Conservation (phyloP, 345 rosid species). For the Gossypioides kirkii region DNA sequence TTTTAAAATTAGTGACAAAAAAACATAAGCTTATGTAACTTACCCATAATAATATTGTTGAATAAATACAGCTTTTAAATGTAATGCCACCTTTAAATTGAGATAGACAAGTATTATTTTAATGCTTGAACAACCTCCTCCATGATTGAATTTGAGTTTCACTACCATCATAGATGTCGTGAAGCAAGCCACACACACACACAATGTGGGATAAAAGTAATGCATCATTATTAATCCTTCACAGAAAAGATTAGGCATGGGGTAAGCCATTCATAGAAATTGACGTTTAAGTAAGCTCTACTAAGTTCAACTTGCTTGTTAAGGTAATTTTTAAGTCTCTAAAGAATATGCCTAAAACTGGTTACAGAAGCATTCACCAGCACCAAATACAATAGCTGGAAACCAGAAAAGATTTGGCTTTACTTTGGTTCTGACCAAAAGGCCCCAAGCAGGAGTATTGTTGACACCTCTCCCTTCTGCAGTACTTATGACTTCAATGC, state of each 20-base stretch:
- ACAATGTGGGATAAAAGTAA: not conserved
- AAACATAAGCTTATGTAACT: too few relatives aligned
- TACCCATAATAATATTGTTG: not conserved
- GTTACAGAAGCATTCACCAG: not conserved
- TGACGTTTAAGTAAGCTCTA: not conserved
- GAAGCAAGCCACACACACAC: not conserved
- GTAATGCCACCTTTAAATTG: not conserved
- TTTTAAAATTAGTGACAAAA: too few relatives aligned
- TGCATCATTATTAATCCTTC: not conserved
- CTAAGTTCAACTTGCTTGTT: not conserved
- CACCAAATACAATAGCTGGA: not conserved
- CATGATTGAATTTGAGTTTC: not conserved
- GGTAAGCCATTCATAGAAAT: not conserved
- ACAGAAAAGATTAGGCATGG: not conserved
- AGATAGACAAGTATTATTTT: not conserved
- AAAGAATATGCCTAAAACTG: slow-evolving; percentile 7
- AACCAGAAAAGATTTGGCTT: not conserved
- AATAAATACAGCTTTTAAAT: not conserved
- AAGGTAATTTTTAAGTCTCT: not conserved
- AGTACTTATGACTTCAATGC: slow-evolving; percentile 4
- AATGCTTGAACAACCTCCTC: not conserved
- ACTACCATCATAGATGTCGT: not conserved
- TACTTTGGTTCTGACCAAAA: not conserved
- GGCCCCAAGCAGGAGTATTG: not conserved
- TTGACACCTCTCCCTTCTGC: not conserved